Base-by-base conservation (phyloP, 1,139 yeast species). In the Hansenula sp. region DNA sequence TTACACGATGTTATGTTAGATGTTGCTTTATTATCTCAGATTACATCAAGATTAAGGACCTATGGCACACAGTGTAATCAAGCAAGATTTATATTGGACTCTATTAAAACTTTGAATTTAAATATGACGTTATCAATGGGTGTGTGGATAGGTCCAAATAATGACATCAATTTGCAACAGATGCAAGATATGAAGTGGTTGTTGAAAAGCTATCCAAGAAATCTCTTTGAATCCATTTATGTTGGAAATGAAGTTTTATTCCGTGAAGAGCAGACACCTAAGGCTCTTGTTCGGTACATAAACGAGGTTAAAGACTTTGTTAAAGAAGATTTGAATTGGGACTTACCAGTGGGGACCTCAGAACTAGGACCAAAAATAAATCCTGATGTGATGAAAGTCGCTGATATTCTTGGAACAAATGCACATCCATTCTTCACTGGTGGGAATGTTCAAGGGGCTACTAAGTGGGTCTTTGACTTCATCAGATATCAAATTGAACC, bases 391-490 rank as follows among this genome's bases (percentile, higher is more conserved):
- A 45, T 75, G 36, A 49, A 52, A 28, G 49, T 50, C 3, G 67
- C 77, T 51, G 87, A 82, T 50, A 58, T 81, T 10, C 57, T 79
- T 29, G 89, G 87, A 0, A 79, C 80, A 6, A 82, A 79, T 53
- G 66, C 79, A 9, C 86, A 80, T 59, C 89, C 89, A 3, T 82
- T 82, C 47, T 79, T 81, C 59, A 77, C 79, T 2, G 89, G 89
- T 0, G 72, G 70, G 0, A 49, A 55, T 2, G 83, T 73, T 1
- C 53, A 62, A n/a, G 55, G 58, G 4, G 79, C 84, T 0, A 60
- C 75, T 0, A 53, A 64, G 7, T 81, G 88, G 86, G 69, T 76
- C 0, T 61, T 66, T 32, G 74, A 77, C 41, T 78, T 68, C 49
- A 51, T 79, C 32, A 56, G 66, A 37, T 60, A 68, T 32, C 74